Base-by-base conservation (phyloP, 1,284 basidiomycete genomes). In the Moesziomyces sp. region DNA sequence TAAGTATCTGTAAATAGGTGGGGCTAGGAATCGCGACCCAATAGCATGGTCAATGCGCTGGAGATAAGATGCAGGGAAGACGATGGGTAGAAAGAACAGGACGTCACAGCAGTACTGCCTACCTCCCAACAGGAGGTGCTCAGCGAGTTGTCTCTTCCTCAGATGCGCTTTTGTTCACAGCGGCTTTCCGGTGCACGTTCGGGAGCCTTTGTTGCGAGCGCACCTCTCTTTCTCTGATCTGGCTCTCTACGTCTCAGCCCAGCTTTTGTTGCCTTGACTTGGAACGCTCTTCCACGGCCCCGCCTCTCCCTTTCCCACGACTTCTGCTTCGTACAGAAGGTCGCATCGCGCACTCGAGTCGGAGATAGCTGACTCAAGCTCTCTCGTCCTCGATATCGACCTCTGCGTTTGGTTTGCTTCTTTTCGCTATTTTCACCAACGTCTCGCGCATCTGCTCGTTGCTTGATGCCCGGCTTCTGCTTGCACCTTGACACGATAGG, bases 361-460 rank as follows among this genome's bases (percentile, higher is more conserved):
- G 70, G 70, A 73, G 70, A 73, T 63, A 35, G 70, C 70, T 73
- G 65, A 73, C 70, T 40, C 42, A 70, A 70, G 67, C 67, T 62
- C 48, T 73, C 70, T 73, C 70, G 70, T 73, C 70, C 70, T 73
- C 70, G 70, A 63, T 57, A 23, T 52, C 61, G 62, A 63, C 48
- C 64, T 65, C 47, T 56, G 54, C 53, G 48, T 46, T 56, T 46
- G 18, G 9, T 47, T 47, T 30, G 11, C 21, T n/a, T 21, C 19
- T 23, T 45, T 28, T 28, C 8, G 26, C 43, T 18, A 1, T 16
- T 42, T 23, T 33, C 38, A 44, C 50, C 30, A 52, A 51, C 47
- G 51, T 61, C 44, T n/a, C 26, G 49, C n/a, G 28, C 33, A 18
- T 70, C 45, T 30, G 56, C 60, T 48, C 46, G 46, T 42, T 47